These are phyloP conservation scores for Cyclotella baltica DNA, from an alignment of 108 stramenopile species.

Conservation along the genomic window DNA sequence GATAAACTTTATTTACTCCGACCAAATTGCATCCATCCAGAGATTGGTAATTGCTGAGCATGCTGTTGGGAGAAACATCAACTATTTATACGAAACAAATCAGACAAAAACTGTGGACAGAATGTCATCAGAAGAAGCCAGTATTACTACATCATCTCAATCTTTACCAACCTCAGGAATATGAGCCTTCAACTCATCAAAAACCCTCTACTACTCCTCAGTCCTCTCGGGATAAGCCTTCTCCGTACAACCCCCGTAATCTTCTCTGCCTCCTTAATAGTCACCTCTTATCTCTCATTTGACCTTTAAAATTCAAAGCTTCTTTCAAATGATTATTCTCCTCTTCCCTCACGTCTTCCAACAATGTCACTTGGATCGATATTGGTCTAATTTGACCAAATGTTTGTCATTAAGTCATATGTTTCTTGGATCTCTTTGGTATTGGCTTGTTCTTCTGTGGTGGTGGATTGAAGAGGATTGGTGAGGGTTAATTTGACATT, in stretches of 20 bases:
- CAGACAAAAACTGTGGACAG: too few relatives aligned
- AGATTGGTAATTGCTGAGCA: too few relatives aligned
- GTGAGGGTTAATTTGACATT: too few relatives aligned
- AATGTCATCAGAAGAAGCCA: slow-evolving; percentile 8
- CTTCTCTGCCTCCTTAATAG: slow-evolving; percentile 27
- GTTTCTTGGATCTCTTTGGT: too few relatives aligned
- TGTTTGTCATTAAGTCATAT: too few relatives aligned
- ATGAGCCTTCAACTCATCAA: slow-evolving; percentile 19
- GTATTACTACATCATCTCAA: slow-evolving; percentile 19
- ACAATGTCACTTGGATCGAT: slow-evolving; percentile 33
- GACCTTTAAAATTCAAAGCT: slow-evolving; percentile 1
- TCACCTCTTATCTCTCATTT: slow-evolving; percentile 31
- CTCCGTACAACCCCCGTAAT: slow-evolving; percentile 29
- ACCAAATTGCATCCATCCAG: too few relatives aligned
- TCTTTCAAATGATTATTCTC: slow-evolving; percentile 31
- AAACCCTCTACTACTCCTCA: not conserved
- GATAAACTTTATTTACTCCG: too few relatives aligned
- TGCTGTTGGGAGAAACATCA: too few relatives aligned
- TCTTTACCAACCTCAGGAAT: not conserved
- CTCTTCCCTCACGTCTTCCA: slow-evolving; percentile 28
- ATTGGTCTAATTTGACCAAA: slow-evolving; percentile 38
- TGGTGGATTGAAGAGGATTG: too few relatives aligned
- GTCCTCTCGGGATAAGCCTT: not conserved
- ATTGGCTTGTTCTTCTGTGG: too few relatives aligned
- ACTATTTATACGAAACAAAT: too few relatives aligned